Evolutionary conservation across 495 filamentous ascomycete species (phyloP).

Genomic region (Lasiosphaeria ovina): DNA sequence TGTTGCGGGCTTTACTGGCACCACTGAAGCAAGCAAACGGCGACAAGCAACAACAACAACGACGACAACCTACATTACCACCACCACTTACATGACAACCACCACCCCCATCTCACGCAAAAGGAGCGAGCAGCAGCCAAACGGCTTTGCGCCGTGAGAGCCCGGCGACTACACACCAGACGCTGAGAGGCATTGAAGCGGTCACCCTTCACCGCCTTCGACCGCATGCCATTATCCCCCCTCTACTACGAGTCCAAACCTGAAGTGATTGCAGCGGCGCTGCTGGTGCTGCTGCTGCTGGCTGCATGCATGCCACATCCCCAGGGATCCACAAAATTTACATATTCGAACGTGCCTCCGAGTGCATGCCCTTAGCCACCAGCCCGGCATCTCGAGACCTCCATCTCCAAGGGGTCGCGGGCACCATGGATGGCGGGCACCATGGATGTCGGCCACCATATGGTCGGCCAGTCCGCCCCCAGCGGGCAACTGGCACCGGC

Average conservation of each 20-base stretch:
- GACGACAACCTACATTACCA: not conserved
- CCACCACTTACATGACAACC: not conserved
- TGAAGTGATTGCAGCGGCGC: conserved; percentile 6
- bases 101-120: not conserved
- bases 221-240: too few species aligned
- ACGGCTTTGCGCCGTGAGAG: conserved; percentile 6
- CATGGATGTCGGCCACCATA: not conserved
- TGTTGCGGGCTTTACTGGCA: too few species aligned
- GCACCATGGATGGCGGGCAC: too few species aligned
- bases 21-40: too few species aligned
- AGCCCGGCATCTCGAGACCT: too few species aligned
- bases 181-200: not conserved
- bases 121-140: conserved; percentile 9
- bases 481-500: not conserved
- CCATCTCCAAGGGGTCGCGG: too few species aligned
- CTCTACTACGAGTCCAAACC: conserved; percentile 1
- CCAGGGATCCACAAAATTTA: not conserved
- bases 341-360: too few species aligned
- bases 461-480: not conserved
- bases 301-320: conserved; percentile 3
- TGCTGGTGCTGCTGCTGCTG: too few species aligned
- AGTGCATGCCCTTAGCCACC: too few species aligned
- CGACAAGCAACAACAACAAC: too few species aligned
- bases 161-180: not conserved
- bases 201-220: not conserved